phyloP scores from a whole-genome alignment of 768 basidiomycete species.

The Boletus coccyginus region DNA sequence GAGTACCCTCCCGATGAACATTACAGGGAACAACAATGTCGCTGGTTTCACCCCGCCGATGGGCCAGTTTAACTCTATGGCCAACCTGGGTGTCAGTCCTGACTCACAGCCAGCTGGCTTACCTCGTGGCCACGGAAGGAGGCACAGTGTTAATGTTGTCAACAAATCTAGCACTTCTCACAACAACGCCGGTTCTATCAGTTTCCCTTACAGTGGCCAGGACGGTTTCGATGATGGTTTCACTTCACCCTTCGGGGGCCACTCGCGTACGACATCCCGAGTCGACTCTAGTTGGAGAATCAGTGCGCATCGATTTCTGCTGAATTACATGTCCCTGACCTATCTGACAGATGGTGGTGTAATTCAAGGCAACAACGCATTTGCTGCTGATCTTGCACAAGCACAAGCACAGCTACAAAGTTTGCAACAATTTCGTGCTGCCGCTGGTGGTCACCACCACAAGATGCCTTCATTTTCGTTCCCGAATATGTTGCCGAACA shows the following conservation, averaged over 20 bases:
- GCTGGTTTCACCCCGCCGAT: slow-evolving; percentile 38
- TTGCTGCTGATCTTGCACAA: slow-evolving; percentile 86
- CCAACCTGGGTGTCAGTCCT: slow-evolving; percentile 51
- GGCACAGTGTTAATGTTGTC: slow-evolving; percentile 90
- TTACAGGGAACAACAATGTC: slow-evolving; percentile 42
- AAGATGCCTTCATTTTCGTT: slow-evolving; percentile 98
- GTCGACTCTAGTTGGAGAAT: slow-evolving; percentile 88
- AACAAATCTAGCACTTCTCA: slow-evolving; percentile 61
- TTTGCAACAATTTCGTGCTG: slow-evolving; percentile 94
- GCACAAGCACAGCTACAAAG: slow-evolving; percentile 97
- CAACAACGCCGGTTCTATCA: slow-evolving; percentile 45
- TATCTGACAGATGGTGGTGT: slow-evolving; percentile 65
- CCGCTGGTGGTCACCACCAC: slow-evolving; percentile 90
- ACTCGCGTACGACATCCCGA: slow-evolving; percentile 72
- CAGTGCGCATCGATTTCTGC: slow-evolving; percentile 48
- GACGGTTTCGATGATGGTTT: slow-evolving; percentile 85
- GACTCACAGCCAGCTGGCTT: slow-evolving; percentile 65
- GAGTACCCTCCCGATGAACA: slow-evolving; percentile 70
- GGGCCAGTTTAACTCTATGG: slow-evolving; percentile 62
- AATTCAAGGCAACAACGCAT: slow-evolving; percentile 57
- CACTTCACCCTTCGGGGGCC: slow-evolving; percentile 58
- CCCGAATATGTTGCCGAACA: slow-evolving; percentile 96
- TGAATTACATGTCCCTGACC: slow-evolving; percentile 5
- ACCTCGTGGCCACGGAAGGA: slow-evolving; percentile 81
- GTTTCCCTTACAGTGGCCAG: slow-evolving; percentile 48